Evolutionary conservation across 768 basidiomycete species (phyloP), one percentile per base, ranked within the genome.

Genomic region (Rhizopogon sp.): DNA sequence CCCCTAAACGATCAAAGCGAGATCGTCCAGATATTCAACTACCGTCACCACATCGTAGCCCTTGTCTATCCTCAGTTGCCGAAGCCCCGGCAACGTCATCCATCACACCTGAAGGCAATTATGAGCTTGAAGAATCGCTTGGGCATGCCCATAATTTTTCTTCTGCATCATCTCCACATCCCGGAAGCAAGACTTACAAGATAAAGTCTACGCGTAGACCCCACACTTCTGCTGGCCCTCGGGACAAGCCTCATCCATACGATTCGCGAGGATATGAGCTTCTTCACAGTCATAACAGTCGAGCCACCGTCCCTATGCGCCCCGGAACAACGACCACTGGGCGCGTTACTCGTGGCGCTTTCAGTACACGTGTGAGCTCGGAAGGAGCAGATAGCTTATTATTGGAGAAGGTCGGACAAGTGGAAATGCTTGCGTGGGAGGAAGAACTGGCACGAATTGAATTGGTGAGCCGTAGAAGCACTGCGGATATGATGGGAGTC

Each of bases 381-480:
- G 83, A 86, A 82, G 70, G 81, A 77, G 64, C 83, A 11, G 64
- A 45, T 6, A 60, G 59, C 50, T 59, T 65, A 41, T 52, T 65
- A 35, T 58, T 61, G 16, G 65, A 65, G 62, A 68, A 43, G 62
- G 70, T 55, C 62, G 71, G 56, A 53, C 61, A 61, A 22, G 61
- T 71, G 37, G 74, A 77, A 42, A 73, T 82, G 64, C 73, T 76
- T 53, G 89, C 84, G 59, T 92, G 90, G 89, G 90, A 91, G 68
- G 83, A 81, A 66, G 88, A 90, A 73, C 76, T 90, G 43, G 82
- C 77, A 56, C 77, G 80, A 57, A 88, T 90, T 60, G 88, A 90
- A 70, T 70, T 75, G 60, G 73, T 72, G 68, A 87, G 82, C 69
- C 79, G 79, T 52, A 66, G 72, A 54, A 72, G 66, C 52, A 78